phyloP scores from a whole-genome alignment of 257 asterid genomes.

The Ophiorrhiza pumila region DNA sequence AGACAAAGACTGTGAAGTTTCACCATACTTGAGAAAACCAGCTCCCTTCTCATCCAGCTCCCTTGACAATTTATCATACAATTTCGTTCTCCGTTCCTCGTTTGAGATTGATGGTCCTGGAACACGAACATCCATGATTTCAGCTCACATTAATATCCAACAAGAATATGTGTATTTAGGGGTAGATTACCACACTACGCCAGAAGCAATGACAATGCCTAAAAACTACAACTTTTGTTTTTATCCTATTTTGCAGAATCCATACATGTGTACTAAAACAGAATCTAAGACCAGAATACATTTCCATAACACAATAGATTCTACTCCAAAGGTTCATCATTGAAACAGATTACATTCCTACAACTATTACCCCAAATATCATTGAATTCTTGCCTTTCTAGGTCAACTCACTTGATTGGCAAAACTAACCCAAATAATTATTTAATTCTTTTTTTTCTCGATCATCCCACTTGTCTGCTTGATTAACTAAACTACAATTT shows the following conservation, averaged over 20 bases:
- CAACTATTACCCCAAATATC: neutral
- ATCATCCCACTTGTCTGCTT: neutral
- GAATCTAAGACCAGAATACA: neutral
- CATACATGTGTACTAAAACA: neutral
- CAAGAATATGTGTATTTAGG: neutral
- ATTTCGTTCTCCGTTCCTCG: conserved; percentile 59
- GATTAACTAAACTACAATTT: neutral
- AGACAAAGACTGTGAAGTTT: conserved; percentile 87
- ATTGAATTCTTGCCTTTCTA: neutral
- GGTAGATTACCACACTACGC: neutral
- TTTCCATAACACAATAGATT: neutral
- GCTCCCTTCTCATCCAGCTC: conserved; percentile 88
- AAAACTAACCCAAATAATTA: no score
- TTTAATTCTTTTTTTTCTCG: neutral
- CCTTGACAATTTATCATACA: conserved; percentile 69
- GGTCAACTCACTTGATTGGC: neutral
- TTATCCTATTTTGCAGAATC: neutral
- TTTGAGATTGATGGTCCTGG: conserved; percentile 43
- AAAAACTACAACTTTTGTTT: neutral
- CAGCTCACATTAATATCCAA: neutral
- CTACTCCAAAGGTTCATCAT: neutral
- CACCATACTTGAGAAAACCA: conserved; percentile 69
- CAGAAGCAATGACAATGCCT: neutral
- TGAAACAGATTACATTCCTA: neutral
- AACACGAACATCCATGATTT: conserved; percentile 15